phyloP scores from a whole-genome alignment of 306 rosid species.

The Quercus alba region DNA sequence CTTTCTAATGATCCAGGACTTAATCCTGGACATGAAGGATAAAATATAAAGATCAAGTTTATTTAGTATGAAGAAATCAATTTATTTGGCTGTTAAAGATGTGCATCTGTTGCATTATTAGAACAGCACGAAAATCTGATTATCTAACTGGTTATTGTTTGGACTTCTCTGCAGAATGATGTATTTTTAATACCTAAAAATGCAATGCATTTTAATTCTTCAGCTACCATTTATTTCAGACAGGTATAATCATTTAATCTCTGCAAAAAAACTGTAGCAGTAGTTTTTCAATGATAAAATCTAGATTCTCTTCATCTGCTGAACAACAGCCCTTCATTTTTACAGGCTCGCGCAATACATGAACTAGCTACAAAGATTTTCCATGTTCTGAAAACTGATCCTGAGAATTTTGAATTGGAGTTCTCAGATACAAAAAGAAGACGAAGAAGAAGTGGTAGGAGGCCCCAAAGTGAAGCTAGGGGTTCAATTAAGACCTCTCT shows the following conservation, averaged over 20 bases:
- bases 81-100: not conserved
- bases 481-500: constrained; percentile 21
- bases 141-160: constrained; percentile 27
- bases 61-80: not conserved
- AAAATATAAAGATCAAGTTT: not conserved
- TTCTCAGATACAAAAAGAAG: constrained; percentile 41
- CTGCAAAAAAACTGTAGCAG: not conserved
- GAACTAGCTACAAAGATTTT: constrained; percentile 54
- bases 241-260: constrained; percentile 43
- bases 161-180: constrained; percentile 51
- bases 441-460: constrained; percentile 19
- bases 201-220: constrained; percentile 70
- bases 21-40: no score
- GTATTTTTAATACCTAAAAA: constrained; percentile 54
- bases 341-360: constrained; percentile 58
- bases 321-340: constrained; percentile 1
- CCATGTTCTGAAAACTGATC: constrained; percentile 37
- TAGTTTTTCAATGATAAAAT: not conserved
- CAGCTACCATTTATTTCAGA: constrained; percentile 57
- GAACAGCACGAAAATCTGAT: not conserved
- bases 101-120: not conserved
- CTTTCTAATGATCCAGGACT: no score
- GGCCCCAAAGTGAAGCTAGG: constrained; percentile 34
- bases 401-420: constrained; percentile 51
- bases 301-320: not conserved